Evolutionary conservation across 345 rosid species (phyloP).

Genomic region (Lumnitzera littorea): DNA sequence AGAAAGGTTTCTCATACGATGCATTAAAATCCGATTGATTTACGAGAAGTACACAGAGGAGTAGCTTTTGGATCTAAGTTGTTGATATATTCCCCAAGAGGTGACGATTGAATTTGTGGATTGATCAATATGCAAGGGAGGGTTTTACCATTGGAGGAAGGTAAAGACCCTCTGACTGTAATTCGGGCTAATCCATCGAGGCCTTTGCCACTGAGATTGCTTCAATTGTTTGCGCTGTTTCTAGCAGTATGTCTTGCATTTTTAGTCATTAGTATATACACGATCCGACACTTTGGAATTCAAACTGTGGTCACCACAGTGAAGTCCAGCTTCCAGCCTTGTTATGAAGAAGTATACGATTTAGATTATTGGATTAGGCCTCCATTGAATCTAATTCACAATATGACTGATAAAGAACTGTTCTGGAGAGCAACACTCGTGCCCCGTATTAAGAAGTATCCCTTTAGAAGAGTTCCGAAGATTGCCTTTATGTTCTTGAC

Average conservation of each 20-base stretch:
- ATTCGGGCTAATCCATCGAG: conserved; percentile 38
- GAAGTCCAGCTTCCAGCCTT: conserved; percentile 42
- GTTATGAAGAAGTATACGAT: conserved; percentile 27
- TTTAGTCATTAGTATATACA: conserved; percentile 59
- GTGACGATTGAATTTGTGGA: conserved; percentile 3
- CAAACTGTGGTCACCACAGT: conserved; percentile 35
- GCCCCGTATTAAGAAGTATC: conserved; percentile 58
- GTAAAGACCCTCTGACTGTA: conserved; percentile 38
- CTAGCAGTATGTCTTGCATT: conserved; percentile 45
- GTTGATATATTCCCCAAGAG: background rate
- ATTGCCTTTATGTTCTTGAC: conserved; percentile 96
- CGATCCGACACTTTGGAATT: conserved; percentile 52
- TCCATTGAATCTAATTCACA: conserved; percentile 51
- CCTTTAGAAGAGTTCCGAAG: conserved; percentile 72
- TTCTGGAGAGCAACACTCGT: conserved; percentile 81
- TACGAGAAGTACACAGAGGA: background rate
- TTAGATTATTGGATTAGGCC: conserved; percentile 58
- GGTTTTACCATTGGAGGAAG: conserved; percentile 59
- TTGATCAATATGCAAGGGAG: conserved; percentile 45
- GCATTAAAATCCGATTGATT: background rate
- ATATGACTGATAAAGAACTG: conserved; percentile 69
- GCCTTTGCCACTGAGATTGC: conserved; percentile 42
- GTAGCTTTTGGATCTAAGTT: no score
- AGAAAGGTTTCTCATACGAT: no score
- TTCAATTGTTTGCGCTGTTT: conserved; percentile 45